Conservation (phyloP, 2,329 filamentous ascomycete genomes). For the Alternaria gaisen region DNA sequence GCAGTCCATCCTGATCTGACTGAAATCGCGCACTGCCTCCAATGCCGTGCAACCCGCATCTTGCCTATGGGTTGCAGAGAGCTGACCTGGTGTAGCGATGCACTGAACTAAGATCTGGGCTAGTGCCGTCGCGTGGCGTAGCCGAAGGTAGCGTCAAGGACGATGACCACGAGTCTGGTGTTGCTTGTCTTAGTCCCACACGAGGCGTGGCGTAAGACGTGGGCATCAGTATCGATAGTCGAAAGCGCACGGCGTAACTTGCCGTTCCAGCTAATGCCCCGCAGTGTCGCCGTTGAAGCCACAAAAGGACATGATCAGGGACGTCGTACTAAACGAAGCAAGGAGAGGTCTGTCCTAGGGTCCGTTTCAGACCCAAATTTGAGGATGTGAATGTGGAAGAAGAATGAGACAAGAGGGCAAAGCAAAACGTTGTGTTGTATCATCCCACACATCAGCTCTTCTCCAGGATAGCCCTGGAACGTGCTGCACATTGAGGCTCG, state of each 20-base stretch:
- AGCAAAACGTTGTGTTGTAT: slow-evolving; percentile 21
- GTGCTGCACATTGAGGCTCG: slow-evolving; percentile 39
- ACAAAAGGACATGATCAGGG: slow-evolving; percentile 4
- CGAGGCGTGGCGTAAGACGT: slow-evolving; percentile 22
- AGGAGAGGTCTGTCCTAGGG: slow-evolving; percentile 4
- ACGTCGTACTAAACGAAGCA: slow-evolving; percentile 21
- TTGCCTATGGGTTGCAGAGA: slow-evolving; percentile 19
- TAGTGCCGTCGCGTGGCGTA: slow-evolving; percentile 23
- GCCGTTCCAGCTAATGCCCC: slow-evolving; percentile 9
- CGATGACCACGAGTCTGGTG: slow-evolving; percentile 19
- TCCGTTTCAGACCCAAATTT: slow-evolving; percentile 13
- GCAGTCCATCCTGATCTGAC: slow-evolving; percentile 9
- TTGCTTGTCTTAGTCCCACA: slow-evolving; percentile 15
- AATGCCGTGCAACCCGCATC: slow-evolving; percentile 20
- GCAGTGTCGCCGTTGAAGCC: slow-evolving; percentile 8
- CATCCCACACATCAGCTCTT: slow-evolving; percentile 9
- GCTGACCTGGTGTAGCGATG: slow-evolving; percentile 21
- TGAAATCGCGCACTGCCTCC: slow-evolving; percentile 7
- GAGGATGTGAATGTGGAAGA: neutral
- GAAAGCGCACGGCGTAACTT: slow-evolving; percentile 11
- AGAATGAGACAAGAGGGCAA: slow-evolving; percentile 12
- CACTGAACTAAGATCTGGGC: slow-evolving; percentile 21
- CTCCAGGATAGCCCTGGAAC: slow-evolving; percentile 25
- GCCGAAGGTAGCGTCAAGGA: slow-evolving; percentile 14
- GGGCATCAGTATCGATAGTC: slow-evolving; percentile 7